Evolutionary conservation across 805 yeast species (phyloP).

Genomic region (Candida insectalens): DNA sequence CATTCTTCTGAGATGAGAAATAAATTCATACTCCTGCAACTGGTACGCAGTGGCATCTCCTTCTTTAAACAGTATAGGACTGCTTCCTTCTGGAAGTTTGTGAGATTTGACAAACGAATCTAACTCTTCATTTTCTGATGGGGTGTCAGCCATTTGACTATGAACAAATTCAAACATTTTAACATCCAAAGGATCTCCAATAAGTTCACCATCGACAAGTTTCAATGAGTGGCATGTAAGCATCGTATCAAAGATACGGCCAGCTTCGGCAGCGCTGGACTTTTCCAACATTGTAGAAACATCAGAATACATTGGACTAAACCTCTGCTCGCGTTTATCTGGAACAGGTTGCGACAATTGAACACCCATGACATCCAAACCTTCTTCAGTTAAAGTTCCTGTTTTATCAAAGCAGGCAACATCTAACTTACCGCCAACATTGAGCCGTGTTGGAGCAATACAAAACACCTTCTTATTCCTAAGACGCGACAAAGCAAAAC

Average conservation of each 20-base stretch:
- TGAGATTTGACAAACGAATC: slow-evolving; percentile 15
- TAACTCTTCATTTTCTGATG: slow-evolving; percentile 24
- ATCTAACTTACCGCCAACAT: slow-evolving; percentile 92
- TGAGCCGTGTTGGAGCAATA: slow-evolving; percentile 89
- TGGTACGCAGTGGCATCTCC: slow-evolving; percentile 23
- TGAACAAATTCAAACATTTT: slow-evolving; percentile 89
- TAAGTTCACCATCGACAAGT: slow-evolving; percentile 61
- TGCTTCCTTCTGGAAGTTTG: slow-evolving; percentile 27
- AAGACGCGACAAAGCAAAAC: slow-evolving; percentile 76
- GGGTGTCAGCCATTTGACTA: slow-evolving; percentile 70
- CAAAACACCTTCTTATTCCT: slow-evolving; percentile 68
- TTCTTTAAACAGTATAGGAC: slow-evolving; percentile 45
- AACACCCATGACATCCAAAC: slow-evolving; percentile 70
- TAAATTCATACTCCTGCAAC: slow-evolving; percentile 63
- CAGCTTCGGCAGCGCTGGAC: slow-evolving; percentile 2
- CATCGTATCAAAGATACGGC: slow-evolving; percentile 32
- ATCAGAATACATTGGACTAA: slow-evolving; percentile 13
- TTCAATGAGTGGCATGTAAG: slow-evolving; percentile 84
- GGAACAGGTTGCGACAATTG: slow-evolving; percentile 26
- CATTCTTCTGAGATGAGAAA: slow-evolving; percentile 82
- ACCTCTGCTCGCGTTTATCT: slow-evolving; percentile 16
- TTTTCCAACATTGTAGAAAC: slow-evolving; percentile 9
- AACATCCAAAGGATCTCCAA: slow-evolving; percentile 91
- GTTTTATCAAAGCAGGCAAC: slow-evolving; percentile 92
- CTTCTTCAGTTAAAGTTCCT: slow-evolving; percentile 96